Conservation (phyloP, 345 rosid species). For the Cardamine occulta region DNA sequence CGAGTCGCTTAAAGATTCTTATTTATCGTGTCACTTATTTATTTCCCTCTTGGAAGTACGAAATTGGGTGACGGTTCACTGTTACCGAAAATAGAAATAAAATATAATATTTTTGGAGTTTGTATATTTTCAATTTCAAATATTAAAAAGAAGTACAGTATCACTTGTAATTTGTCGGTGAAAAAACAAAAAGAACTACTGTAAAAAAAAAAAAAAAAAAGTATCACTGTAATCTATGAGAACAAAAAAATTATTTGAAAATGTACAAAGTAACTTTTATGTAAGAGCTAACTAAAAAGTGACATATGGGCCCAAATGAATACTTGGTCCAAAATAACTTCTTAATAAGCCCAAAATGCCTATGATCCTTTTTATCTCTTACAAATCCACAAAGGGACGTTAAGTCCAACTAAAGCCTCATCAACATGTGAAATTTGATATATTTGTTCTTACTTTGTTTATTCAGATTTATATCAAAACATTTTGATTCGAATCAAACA, state of each 20-base stretch:
- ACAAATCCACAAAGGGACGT: background rate
- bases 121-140: slow-evolving; percentile 19
- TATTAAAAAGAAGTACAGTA: background rate
- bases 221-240: background rate
- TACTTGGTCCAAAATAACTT: background rate
- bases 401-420: background rate
- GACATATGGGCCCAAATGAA: background rate
- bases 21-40: too few species aligned
- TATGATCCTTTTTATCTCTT: too few species aligned
- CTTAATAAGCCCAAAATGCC: background rate
- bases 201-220: too few species aligned
- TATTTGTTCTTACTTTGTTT: background rate
- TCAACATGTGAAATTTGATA: background rate
- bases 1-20: slow-evolving; percentile 25
- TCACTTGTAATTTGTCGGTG: background rate
- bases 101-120: slow-evolving; percentile 28
- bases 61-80: slow-evolving; percentile 33
- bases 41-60: slow-evolving; percentile 23
- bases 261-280: background rate
- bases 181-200: background rate
- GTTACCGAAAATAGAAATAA: slow-evolving; percentile 36
- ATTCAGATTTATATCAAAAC: too few species aligned
- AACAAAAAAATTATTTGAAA: too few species aligned
- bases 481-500: background rate
- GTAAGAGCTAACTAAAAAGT: background rate